A percentile compares a stretch with the other conserved stretches of the same genome.
Evolutionary conservation across 2,329 filamentous ascomycete species (phyloP).

Genomic region (Pestalotiopsis fici): DNA sequence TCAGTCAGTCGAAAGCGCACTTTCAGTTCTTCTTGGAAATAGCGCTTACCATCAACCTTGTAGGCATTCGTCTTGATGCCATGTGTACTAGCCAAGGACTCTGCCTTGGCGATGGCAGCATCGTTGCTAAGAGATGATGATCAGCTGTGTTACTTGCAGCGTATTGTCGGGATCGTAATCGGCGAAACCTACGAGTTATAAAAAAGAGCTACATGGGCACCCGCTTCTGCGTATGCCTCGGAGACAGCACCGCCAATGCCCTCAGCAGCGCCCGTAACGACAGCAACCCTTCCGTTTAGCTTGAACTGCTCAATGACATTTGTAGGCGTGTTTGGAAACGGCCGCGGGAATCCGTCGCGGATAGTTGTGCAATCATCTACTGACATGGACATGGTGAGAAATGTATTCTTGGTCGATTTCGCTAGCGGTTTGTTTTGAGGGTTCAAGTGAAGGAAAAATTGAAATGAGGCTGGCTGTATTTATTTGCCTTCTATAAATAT

Average conservation of each 20-base stretch:
- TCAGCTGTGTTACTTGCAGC: neutral
- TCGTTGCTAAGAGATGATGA: slow-evolving; percentile 25
- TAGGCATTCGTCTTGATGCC: slow-evolving; percentile 40
- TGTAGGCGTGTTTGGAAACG: slow-evolving; percentile 36
- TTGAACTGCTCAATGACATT: slow-evolving; percentile 47
- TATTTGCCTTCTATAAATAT: neutral
- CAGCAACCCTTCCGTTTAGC: slow-evolving; percentile 40
- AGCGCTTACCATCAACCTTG: slow-evolving; percentile 38
- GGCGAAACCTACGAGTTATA: slow-evolving; percentile 27
- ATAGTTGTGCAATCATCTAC: slow-evolving; percentile 27
- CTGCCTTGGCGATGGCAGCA: slow-evolving; percentile 35
- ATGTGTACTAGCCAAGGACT: slow-evolving; percentile 32
- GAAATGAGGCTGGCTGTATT: neutral
- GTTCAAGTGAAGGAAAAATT: neutral
- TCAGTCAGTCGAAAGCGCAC: neutral
- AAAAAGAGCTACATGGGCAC: slow-evolving; percentile 40
- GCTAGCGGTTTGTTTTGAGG: neutral
- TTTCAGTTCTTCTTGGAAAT: neutral
- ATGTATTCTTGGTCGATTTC: neutral
- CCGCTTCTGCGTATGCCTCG: slow-evolving; percentile 47
- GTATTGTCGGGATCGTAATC: neutral
- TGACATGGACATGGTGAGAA: slow-evolving; percentile 38
- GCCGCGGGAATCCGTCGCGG: slow-evolving; percentile 36
- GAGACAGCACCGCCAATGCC: slow-evolving; percentile 45
- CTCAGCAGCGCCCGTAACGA: slow-evolving; percentile 46